Base-by-base conservation (phyloP, 805 yeast genomes). In the Yamadazyma endophytica region DNA sequence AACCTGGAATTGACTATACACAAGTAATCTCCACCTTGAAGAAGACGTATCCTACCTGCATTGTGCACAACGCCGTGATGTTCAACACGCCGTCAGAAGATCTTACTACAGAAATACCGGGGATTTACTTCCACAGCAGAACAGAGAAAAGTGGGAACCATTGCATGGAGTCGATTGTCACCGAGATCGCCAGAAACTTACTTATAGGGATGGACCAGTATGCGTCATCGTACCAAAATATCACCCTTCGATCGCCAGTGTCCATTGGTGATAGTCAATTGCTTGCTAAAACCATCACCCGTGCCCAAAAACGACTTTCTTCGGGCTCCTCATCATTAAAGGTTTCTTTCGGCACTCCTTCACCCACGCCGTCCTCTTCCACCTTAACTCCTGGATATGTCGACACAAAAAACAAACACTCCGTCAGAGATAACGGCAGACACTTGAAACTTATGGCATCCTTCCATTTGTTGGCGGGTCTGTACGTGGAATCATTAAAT, bases 211-310 rank as follows among this genome's bases (percentile, higher is more conserved):
- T 90, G 37, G 79, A 85, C 12, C 70, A 64, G 5, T 82, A 80
- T 46, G 86, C 87, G 7, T 71, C 80, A 3, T 77, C 94, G 0
- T 82, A 80, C 43, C 75, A 78, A 37, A 86, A 83, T 50, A 83
- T 86, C 21, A 82, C 96, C 0, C 67, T 87, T 37, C 68, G 94
- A 43, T 84, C 95, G 0, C 96, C 96, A 0, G 84, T 83, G 0
- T 70, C 79, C 3, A 65, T 77, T 22, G 72, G 73, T 3, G 73
- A 75, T 20, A 66, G 70, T 32, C 67, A 73, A 25, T 65, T 55
- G 9, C 39, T 73, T 17, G 50, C 69, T 3, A 56, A 59, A 31
- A 55, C 72, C 11, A 59, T 66, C n/a, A 43, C 47, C 15, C 55
- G 49, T 22, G 68, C 71, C 11, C 70, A 63, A 37, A 70, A 68